Percentiles rank a stretch among this genome's conserved stretches.
Conservation (phyloP, 2,329 filamentous ascomycete species). For the Trematosphaeria pertusa region DNA sequence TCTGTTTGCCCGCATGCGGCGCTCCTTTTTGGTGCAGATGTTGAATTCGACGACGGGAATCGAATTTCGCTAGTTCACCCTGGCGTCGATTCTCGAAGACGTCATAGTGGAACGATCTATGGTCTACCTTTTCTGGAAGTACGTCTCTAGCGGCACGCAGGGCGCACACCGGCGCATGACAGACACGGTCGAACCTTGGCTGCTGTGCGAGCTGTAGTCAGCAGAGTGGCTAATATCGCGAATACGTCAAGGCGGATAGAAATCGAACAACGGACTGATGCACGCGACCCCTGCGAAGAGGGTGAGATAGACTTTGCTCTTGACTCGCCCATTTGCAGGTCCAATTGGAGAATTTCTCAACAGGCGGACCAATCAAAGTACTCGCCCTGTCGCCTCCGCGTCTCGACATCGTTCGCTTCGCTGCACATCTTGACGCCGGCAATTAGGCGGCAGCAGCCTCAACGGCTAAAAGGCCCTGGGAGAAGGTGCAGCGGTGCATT, state of each 20-base stretch:
- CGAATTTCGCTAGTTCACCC: slow-evolving; percentile 14
- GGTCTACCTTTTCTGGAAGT: slow-evolving; percentile 1
- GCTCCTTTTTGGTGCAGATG: not conserved
- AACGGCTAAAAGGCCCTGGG: slow-evolving; percentile 32
- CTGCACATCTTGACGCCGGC: slow-evolving; percentile 25
- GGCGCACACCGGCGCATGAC: too few species aligned
- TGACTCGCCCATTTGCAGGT: slow-evolving; percentile 12
- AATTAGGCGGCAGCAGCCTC: slow-evolving; percentile 27
- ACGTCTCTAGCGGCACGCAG: not conserved
- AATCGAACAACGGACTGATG: too few species aligned
- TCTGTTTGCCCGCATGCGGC: not conserved
- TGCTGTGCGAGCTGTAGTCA: not conserved
- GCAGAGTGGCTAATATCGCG: slow-evolving; percentile 7
- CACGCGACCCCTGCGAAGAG: too few species aligned
- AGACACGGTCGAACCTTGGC: too few species aligned
- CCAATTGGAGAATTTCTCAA: slow-evolving; percentile 14
- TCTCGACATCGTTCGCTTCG: slow-evolving; percentile 24
- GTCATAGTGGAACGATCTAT: slow-evolving; percentile 6
- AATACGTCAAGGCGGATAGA: slow-evolving; percentile 4
- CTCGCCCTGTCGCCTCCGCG: slow-evolving; percentile 22
- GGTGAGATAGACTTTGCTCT: too few species aligned
- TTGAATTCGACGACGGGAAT: too few species aligned
- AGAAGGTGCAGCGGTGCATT: slow-evolving; percentile 21
- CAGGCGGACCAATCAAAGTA: slow-evolving; percentile 24
- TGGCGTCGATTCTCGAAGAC: slow-evolving; percentile 14